Percentiles rank a stretch among this genome's conserved stretches.
Conservation (phyloP, 2,329 filamentous ascomycete species). For the Colletotrichum caudatum region DNA sequence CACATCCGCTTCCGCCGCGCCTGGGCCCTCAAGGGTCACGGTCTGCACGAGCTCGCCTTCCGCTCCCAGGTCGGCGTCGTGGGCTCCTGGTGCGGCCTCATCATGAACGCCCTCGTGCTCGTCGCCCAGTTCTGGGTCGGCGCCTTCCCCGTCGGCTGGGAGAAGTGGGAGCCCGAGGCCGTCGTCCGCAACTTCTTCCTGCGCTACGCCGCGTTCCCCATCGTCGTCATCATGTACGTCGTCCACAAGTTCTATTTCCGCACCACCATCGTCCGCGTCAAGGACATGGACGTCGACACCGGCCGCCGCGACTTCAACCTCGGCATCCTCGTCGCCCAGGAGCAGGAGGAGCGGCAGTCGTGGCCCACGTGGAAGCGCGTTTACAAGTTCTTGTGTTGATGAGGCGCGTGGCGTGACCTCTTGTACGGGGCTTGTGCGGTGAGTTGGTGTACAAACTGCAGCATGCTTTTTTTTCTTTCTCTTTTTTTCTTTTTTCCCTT, state of each 20-base stretch:
- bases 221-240: slow-evolving; percentile 76
- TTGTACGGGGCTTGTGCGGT: no score
- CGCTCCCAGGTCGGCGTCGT: slow-evolving; percentile 80
- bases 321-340: slow-evolving; percentile 81
- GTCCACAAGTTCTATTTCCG: slow-evolving; percentile 80
- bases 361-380: slow-evolving; percentile 84
- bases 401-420: not conserved
- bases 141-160: slow-evolving; percentile 77
- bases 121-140: slow-evolving; percentile 90
- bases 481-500: not conserved
- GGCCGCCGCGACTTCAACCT: slow-evolving; percentile 89
- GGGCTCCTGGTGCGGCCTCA: slow-evolving; percentile 84
- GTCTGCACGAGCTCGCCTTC: slow-evolving; percentile 84
- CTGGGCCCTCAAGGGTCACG: slow-evolving; percentile 78
- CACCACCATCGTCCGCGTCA: slow-evolving; percentile 74
- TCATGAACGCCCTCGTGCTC: slow-evolving; percentile 81
- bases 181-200: slow-evolving; percentile 78
- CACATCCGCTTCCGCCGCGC: slow-evolving; percentile 91
- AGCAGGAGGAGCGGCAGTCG: slow-evolving; percentile 76
- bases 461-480: not conserved
- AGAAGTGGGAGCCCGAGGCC: slow-evolving; percentile 54
- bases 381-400: slow-evolving; percentile 79
- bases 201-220: slow-evolving; percentile 76
- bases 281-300: slow-evolving; percentile 88
- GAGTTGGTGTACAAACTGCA: not conserved